A percentile compares a stretch with the other conserved stretches of the same genome.
These are phyloP conservation scores for Chlorella variabilis DNA, from an alignment of 163 green algal genomes.

Conservation along the genomic window DNA sequence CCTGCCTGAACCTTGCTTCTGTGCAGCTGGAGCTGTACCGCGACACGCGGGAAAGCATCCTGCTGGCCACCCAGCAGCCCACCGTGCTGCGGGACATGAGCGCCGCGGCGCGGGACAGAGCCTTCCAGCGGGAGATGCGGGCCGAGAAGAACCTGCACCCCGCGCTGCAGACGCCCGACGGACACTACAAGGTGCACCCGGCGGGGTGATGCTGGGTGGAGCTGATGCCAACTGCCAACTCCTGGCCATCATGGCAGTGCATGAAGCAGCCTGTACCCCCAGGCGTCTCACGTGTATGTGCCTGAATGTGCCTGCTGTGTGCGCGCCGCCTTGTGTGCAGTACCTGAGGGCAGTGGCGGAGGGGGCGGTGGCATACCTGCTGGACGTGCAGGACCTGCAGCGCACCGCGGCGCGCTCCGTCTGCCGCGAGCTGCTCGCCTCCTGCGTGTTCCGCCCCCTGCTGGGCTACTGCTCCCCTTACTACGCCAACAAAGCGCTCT, in stretches of 20 bases:
- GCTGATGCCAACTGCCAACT: too few relatives aligned
- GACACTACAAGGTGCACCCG: slow-evolving; percentile 65
- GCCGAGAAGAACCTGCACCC: slow-evolving; percentile 71
- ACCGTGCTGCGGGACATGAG: slow-evolving; percentile 40
- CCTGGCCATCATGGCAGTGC: too few relatives aligned
- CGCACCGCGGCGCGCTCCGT: slow-evolving; percentile 55
- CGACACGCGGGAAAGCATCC: slow-evolving; percentile 53
- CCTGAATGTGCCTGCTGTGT: too few relatives aligned
- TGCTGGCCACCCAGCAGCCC: slow-evolving; percentile 31
- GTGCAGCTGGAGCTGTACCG: slow-evolving; percentile 68
- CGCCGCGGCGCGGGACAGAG: slow-evolving; percentile 51
- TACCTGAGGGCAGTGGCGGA: slow-evolving; percentile 65
- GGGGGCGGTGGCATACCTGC: slow-evolving; percentile 54
- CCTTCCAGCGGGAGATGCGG: slow-evolving; percentile 60
- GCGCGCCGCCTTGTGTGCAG: too few relatives aligned
- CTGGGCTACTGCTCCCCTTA: slow-evolving; percentile 67
- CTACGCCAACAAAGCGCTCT: slow-evolving; percentile 67
- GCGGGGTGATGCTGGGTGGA: too few relatives aligned
- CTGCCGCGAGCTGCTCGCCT: slow-evolving; percentile 74
- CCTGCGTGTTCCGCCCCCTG: slow-evolving; percentile 68
- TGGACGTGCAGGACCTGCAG: slow-evolving; percentile 53
- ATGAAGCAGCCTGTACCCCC: too few relatives aligned
- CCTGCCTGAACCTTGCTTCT: too few relatives aligned
- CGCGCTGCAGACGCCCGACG: slow-evolving; percentile 58
- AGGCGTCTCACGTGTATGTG: too few relatives aligned